Base-by-base conservation (phyloP, 2,329 filamentous ascomycete species). In the Cyclaneusma minus region DNA sequence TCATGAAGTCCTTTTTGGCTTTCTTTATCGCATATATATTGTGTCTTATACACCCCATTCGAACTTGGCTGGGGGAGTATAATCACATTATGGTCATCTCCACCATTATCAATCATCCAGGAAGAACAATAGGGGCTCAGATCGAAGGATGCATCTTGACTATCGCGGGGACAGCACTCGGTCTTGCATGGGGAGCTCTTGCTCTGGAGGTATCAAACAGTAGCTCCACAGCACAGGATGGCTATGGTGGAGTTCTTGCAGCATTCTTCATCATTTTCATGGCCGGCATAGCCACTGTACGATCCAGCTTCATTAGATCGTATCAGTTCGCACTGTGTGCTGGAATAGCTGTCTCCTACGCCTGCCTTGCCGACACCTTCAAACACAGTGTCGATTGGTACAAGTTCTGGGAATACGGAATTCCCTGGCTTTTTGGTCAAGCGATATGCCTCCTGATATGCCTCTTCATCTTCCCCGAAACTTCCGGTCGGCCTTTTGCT, bases 371-470 rank as follows among this genome's bases (percentile, higher is more conserved):
- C 4, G 59, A 66, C 21, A 57, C 62, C 7, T 55, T 52, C 7
- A 44, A 45, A 12, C 35, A 38, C 6, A 31, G 42, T 2, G 51
- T 68, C 4, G 43, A 50, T 5, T 70, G 65, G 64, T 30, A 35
- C 13, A 67, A 64, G 35, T 37, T 68, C 3, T 54, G 58, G 32
- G 48, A 51, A 23, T 71, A 65, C 39, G 64, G 55, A 3, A 51
- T 70, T 16, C 62, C 67, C 2, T 72, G 64, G 63, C 41, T 61
- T 2, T 32, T 67, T 6, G 67, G 67, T 0, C 63, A 70, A 38
- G 62, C 51, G 2, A 54, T 71, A 27, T 56, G 58, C 25, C 45
- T 71, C 17, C 26, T 56, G 10, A 47, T 67, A 13, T 65, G 62
- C 36, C 42, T 55, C 20, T 26, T 52, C 7, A 36, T 71, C 4